Conservation (phyloP, 176 grass and related monocot genomes). For the Dactylis glomerata region DNA sequence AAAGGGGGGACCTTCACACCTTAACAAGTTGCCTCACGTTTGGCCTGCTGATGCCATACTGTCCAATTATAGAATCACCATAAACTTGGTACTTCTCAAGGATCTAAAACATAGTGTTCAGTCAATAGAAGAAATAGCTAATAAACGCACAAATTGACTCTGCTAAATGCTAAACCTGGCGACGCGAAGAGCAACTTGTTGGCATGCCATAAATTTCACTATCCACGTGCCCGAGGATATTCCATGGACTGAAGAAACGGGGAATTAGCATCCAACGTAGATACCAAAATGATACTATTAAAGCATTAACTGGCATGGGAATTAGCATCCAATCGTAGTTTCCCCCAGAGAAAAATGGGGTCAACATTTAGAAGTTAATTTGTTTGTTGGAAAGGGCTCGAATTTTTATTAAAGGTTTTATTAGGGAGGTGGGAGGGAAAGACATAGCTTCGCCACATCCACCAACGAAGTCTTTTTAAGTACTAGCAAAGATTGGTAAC, state of each 20-base stretch:
- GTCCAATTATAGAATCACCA: slow-evolving; percentile 82
- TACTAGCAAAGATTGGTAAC: not conserved
- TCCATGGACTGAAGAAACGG: slow-evolving; percentile 94
- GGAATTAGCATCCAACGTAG: no score
- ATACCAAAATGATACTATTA: slow-evolving; percentile 24
- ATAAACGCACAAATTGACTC: not conserved
- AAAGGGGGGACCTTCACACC: slow-evolving; percentile 38
- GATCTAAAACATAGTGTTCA: slow-evolving; percentile 53
- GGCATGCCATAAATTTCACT: slow-evolving; percentile 56
- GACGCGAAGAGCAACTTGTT: slow-evolving; percentile 57
- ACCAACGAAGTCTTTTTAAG: not conserved
- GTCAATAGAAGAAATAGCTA: slow-evolving; percentile 25
- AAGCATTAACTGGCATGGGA: slow-evolving; percentile 17
- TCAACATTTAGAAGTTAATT: not conserved
- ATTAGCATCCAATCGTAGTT: slow-evolving; percentile 1
- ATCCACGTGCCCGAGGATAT: slow-evolving; percentile 73
- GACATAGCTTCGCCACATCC: not conserved
- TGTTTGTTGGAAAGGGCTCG: not conserved
- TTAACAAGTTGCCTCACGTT: slow-evolving; percentile 84
- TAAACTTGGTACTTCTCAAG: slow-evolving; percentile 86
- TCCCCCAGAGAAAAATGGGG: not conserved
- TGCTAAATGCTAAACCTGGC: slow-evolving; percentile 53
- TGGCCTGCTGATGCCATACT: slow-evolving; percentile 70
- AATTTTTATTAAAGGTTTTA: not conserved
- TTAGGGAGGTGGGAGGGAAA: not conserved